Base-by-base conservation (phyloP, 208 protist genomes). In the Trypanosoma caninum region DNA sequence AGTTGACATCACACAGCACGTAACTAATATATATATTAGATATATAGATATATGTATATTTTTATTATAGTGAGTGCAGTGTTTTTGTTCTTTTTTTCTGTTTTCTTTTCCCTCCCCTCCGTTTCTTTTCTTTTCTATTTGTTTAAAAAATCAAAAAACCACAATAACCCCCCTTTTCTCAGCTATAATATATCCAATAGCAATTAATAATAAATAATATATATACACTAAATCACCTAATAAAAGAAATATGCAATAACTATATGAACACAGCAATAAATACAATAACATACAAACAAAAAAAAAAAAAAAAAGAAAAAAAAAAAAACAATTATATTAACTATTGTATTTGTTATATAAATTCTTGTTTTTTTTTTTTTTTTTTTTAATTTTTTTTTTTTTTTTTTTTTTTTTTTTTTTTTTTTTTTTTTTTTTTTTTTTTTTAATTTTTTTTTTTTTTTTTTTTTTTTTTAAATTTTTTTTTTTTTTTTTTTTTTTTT, bases 1-100 rank as follows among this genome's bases (percentile, higher is more conserved):
- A 11, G 35, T 28, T 11, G 33, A 23, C 59, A 65, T 65, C 35
- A n/a, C n/a, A n/a, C n/a, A n/a, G n/a, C n/a, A n/a, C n/a, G n/a
- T n/a, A n/a, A n/a, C n/a, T n/a, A n/a, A 7, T 25, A 48, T 37
- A 28, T 2, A 48, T 14, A 47, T 22, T 8, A 2, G 48, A 34
- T 48, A 60, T 45, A 13, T 16, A 42, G 5, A 52, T 41, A 62
- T 8, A 62, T 37, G 52, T 1, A 62, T 33, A 47, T 20, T 40
- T 37, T 31, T 22, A 51, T 9, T 28, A 54, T n/a, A 37, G 25
- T 18, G 23, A 18, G 14, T 31, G 30, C 14, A 56, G 38, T 14
- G 27, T 30, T 30, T 27, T 57, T 59, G 30, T 56, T 28, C 41
- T 48, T 51, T 44, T 34, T 55, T 25, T 58, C 48, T 20, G 58